Base-by-base conservation (phyloP, 1,139 yeast species). In the Protomyces macrosporus region DNA sequence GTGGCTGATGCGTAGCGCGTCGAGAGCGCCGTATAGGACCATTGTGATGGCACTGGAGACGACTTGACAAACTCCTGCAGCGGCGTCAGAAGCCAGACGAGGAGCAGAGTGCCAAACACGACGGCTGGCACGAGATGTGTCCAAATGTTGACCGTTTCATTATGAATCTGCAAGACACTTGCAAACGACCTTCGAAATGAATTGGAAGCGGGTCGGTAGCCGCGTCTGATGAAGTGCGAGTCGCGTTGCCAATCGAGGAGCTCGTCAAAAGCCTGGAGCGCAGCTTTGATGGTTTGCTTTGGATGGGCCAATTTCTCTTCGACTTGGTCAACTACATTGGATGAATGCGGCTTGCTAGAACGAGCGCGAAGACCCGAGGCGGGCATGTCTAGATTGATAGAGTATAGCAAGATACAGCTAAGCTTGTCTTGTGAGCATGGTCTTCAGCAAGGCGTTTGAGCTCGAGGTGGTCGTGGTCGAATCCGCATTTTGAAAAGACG, bases 191-290 rank as follows among this genome's bases (percentile, higher is more conserved):
- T 77, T 42, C 66, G 68, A 64, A 78, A 80, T 62, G 88, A 85
- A 55, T 76, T 73, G 0, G 95, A 86, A 65, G 84, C 88, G 54
- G 77, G 79, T n/a, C 90, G 89, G 71, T 90, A 90, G 1, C 96
- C 95, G 0, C 84, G 76, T 37, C 78, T 74, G 53, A 90, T 90
- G 72, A 75, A 88, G 70, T 88, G 90, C 72, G 91, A 91, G 72
- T 91, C 97, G 70, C 82, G 80, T 72, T 88, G 96, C 97, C 97
- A 90, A 6, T 79, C 83, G 6, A 90, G 91, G 5, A 90, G 74
- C 58, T 84, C 83, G 65, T 81, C 76, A 75, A 77, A 82, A 58
- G 65, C 52, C 32, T 68, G 53, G 30, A 34, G 12, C 12, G 36
- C 14, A 9, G 32, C 12, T 40, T n/a, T 42, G 23, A 14, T 42